These are phyloP conservation scores for Tulasnella sp. DNA, from an alignment of 768 basidiomycete genomes.

Conservation along the genomic window DNA sequence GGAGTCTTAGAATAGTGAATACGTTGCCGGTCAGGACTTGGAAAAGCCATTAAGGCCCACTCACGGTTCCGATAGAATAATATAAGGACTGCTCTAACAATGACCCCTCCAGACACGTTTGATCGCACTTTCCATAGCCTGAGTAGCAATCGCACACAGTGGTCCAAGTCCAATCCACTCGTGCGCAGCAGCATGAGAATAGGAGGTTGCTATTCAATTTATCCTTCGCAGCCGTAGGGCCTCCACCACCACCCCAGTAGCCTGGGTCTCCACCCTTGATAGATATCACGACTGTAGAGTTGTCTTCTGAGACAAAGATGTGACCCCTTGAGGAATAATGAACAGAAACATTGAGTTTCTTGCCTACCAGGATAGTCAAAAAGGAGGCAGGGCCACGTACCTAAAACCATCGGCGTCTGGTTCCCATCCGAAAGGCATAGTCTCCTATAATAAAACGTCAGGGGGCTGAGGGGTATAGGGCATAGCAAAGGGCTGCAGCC, in stretches of 20 bases:
- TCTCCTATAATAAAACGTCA: slow-evolving; percentile 29
- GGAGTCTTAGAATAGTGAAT: too few species aligned
- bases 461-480: slow-evolving; percentile 23
- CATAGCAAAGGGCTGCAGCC: too few species aligned
- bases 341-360: too few species aligned
- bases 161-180: slow-evolving; percentile 89
- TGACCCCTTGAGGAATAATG: slow-evolving; percentile 30
- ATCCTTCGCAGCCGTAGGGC: slow-evolving; percentile 65
- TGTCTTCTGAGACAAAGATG: slow-evolving; percentile 37
- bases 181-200: slow-evolving; percentile 90
- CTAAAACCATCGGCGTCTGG: slow-evolving; percentile 78
- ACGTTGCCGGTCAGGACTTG: too few species aligned
- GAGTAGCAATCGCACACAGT: slow-evolving; percentile 84
- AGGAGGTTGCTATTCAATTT: slow-evolving; percentile 89
- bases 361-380: too few species aligned
- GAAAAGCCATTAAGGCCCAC: too few species aligned
- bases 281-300: slow-evolving; percentile 74
- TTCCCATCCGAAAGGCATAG: slow-evolving; percentile 78
- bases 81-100: slow-evolving; percentile 76
- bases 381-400: too few species aligned
- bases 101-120: slow-evolving; percentile 67
- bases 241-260: slow-evolving; percentile 22
- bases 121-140: slow-evolving; percentile 64
- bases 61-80: slow-evolving; percentile 73
- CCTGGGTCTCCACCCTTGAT: slow-evolving; percentile 67